A percentile compares a stretch with the other conserved stretches of the same genome.
Evolutionary conservation across 805 yeast genomes (phyloP).

Genomic region (Candida insectalens): DNA sequence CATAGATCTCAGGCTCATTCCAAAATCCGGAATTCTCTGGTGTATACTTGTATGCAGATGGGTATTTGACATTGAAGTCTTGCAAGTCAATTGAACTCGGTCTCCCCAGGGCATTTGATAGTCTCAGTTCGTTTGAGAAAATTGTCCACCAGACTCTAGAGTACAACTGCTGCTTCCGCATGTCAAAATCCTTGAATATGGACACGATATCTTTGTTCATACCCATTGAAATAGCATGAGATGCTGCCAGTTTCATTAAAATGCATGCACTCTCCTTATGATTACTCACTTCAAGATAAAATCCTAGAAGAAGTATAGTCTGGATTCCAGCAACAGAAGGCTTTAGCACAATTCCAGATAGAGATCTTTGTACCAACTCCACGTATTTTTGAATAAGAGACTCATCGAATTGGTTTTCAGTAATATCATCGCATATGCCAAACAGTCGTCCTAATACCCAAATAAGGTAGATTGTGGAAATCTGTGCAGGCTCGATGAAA

Average conservation of each 20-base stretch:
- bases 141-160: slow-evolving; percentile 14
- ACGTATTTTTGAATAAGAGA: slow-evolving; percentile 2
- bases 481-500: slow-evolving; percentile 1
- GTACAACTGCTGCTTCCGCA: slow-evolving; percentile 1
- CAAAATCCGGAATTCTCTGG: slow-evolving; percentile 1
- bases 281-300: slow-evolving; percentile 10
- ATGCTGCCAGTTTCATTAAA: slow-evolving; percentile 9
- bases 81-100: slow-evolving; percentile 4
- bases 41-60: neutral
- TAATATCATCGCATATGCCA: neutral
- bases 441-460: slow-evolving; percentile 4
- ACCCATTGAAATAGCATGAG: slow-evolving; percentile 14
- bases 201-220: slow-evolving; percentile 7
- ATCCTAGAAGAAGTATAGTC: slow-evolving; percentile 8
- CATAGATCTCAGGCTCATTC: slow-evolving; percentile 2
- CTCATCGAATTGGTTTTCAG: slow-evolving; percentile 3
- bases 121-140: slow-evolving; percentile 6
- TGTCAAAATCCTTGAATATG: neutral
- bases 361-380: slow-evolving; percentile 7
- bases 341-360: slow-evolving; percentile 9
- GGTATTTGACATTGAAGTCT: neutral
- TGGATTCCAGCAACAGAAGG: slow-evolving; percentile 16
- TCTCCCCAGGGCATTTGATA: slow-evolving; percentile 3
- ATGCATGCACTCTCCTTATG: slow-evolving; percentile 11
- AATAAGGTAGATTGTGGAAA: slow-evolving; percentile 3